Percentiles rank a stretch among this genome's conserved stretches.
These are phyloP conservation scores for Scolecobasidium constrictum DNA, from an alignment of 2,329 filamentous ascomycete species.

Conservation along the genomic window DNA sequence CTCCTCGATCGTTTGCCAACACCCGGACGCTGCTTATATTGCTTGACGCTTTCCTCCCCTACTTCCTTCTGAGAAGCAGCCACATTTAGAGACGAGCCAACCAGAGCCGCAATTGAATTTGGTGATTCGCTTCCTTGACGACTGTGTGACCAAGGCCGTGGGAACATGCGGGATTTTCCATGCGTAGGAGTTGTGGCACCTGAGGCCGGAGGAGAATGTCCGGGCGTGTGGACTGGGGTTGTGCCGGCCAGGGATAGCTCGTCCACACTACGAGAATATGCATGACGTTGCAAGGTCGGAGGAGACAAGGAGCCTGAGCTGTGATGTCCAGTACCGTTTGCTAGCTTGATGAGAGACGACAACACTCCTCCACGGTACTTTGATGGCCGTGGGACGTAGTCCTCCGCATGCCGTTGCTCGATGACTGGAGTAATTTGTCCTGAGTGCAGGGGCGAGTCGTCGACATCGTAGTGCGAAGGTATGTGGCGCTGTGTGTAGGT, in stretches of 20 bases:
- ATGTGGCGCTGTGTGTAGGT: constrained; percentile 2
- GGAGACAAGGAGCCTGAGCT: constrained; percentile 1
- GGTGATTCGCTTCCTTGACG: constrained; percentile 21
- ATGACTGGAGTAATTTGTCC: constrained; percentile 37
- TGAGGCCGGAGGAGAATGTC: constrained; percentile 8
- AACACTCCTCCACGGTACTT: constrained; percentile 66
- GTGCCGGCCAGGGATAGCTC: constrained; percentile 1
- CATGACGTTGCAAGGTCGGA: background rate
- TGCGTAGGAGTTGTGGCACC: constrained; percentile 18
- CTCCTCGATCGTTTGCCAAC: constrained; percentile 26
- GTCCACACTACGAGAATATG: constrained; percentile 1
- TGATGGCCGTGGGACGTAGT: constrained; percentile 55
- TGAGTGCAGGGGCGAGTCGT: constrained; percentile 22
- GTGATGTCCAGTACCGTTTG: constrained; percentile 31
- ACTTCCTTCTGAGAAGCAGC: constrained; percentile 29
- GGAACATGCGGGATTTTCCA: constrained; percentile 25
- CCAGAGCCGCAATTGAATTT: constrained; percentile 30
- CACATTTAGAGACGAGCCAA: constrained; percentile 33
- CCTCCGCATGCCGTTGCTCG: constrained; percentile 41
- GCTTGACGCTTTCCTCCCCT: constrained; percentile 27
- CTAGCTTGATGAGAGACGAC: constrained; percentile 60
- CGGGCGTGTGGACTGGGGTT: constrained; percentile 1
- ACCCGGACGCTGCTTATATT: constrained; percentile 21
- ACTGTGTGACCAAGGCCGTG: constrained; percentile 14
- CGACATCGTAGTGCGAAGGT: constrained; percentile 1